phyloP scores from a whole-genome alignment of 2,329 filamentous ascomycete genomes.

The Exophiala aquamarina region DNA sequence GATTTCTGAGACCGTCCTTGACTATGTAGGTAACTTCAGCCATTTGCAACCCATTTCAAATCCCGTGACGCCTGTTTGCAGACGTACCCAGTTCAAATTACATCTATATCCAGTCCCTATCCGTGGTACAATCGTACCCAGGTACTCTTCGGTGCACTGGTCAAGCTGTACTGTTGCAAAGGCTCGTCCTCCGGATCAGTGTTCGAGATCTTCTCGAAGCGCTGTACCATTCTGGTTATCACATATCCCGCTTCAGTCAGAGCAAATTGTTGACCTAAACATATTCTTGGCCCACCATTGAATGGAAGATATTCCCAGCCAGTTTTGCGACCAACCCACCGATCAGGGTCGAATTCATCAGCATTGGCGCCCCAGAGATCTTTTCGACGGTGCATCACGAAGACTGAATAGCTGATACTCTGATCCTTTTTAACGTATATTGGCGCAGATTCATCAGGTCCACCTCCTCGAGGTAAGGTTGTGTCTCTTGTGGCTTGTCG shows the following conservation, averaged over 20 bases:
- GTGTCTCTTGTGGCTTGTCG: conserved; percentile 51
- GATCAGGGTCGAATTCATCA: conserved; percentile 62
- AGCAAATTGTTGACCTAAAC: conserved; percentile 32
- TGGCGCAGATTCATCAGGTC: conserved; percentile 46
- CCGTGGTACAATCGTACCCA: background rate
- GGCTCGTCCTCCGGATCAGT: background rate
- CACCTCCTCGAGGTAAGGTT: conserved; percentile 49
- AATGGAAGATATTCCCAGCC: conserved; percentile 52
- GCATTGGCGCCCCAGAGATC: conserved; percentile 51
- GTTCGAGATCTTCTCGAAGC: conserved; percentile 54
- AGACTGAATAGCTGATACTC: conserved; percentile 64
- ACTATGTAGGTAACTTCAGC: too few relatives aligned
- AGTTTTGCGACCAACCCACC: conserved; percentile 72
- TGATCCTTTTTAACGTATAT: conserved; percentile 54
- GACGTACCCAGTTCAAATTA: too few relatives aligned
- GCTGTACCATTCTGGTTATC: conserved; percentile 29
- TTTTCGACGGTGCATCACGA: conserved; percentile 70
- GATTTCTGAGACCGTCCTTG: too few relatives aligned
- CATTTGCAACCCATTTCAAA: too few relatives aligned
- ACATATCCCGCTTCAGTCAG: conserved; percentile 29
- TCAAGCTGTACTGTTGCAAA: background rate
- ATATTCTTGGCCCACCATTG: conserved; percentile 32
- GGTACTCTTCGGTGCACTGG: background rate
- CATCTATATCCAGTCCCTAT: too few relatives aligned
- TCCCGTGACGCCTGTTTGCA: too few relatives aligned